Percentiles rank a stretch among this genome's conserved stretches.
Evolutionary conservation across 495 filamentous ascomycete species (phyloP).

Genomic region (Poronia punctata): DNA sequence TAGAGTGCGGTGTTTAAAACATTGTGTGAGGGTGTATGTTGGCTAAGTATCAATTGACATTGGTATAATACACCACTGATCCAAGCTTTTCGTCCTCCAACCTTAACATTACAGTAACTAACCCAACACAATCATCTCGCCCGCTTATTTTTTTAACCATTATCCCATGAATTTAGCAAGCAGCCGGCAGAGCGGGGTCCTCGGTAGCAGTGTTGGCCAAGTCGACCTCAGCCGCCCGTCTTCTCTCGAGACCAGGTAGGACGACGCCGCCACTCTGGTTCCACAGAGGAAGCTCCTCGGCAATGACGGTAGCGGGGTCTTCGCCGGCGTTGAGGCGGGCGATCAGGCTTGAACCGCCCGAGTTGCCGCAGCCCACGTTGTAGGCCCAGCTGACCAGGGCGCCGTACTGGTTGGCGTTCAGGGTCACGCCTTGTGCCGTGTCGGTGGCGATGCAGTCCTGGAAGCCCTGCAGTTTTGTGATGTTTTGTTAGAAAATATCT

Average conservation of each 20-base stretch:
- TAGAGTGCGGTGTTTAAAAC: no score
- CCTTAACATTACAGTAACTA: no score
- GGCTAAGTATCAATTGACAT: no score
- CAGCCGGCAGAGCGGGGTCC: conserved; percentile 4
- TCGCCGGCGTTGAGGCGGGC: conserved; percentile 41
- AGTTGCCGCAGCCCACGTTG: conserved; percentile 46
- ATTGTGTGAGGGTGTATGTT: no score
- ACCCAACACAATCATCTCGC: no score
- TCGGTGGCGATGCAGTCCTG: conserved; percentile 33
- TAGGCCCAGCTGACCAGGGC: conserved; percentile 43
- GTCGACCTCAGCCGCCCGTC: conserved; percentile 37
- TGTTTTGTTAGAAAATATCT: neutral
- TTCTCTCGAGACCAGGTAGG: conserved; percentile 31
- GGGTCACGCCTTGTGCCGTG: conserved; percentile 25
- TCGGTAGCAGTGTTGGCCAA: conserved; percentile 29
- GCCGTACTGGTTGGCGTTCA: conserved; percentile 46
- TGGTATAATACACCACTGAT: no score
- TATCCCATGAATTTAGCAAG: no score
- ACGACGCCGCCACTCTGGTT: conserved; percentile 32
- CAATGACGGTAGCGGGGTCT: conserved; percentile 29
- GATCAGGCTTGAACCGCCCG: conserved; percentile 32
- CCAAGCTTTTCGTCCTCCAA: no score
- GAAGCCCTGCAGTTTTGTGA: conserved; percentile 1
- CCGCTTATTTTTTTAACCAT: no score
- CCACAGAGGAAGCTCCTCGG: conserved; percentile 43